phyloP scores from a whole-genome alignment of 345 rosid species.

The Laguncularia racemosa region DNA sequence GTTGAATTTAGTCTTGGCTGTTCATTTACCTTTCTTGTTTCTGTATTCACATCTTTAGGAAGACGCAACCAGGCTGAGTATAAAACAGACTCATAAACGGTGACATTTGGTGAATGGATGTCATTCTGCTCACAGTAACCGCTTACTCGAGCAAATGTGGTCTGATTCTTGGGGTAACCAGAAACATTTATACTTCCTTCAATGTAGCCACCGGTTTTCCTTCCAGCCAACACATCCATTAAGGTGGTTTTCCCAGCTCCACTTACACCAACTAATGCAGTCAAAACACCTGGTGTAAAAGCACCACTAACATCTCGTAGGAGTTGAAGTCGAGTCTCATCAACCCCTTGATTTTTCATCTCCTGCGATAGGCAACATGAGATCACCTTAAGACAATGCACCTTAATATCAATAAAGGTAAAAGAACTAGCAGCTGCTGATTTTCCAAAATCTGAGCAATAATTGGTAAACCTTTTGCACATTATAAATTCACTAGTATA shows the following conservation, averaged over 20 bases:
- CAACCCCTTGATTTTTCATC: conserved; percentile 44
- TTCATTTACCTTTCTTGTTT: conserved; percentile 12
- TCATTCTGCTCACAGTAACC: conserved; percentile 25
- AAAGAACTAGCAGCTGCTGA: too few relatives aligned
- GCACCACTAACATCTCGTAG: conserved; percentile 32
- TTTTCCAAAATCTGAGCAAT: too few relatives aligned
- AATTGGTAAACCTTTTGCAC: too few relatives aligned
- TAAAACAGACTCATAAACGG: conserved; percentile 19
- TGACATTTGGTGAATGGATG: conserved; percentile 19
- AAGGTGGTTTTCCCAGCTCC: conserved; percentile 49
- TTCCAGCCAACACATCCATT: conserved; percentile 47
- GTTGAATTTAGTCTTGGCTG: neutral
- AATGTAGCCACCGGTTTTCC: conserved; percentile 39
- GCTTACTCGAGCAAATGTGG: conserved; percentile 19
- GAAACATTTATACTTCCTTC: conserved; percentile 35
- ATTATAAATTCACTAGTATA: too few relatives aligned
- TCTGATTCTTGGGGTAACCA: conserved; percentile 40
- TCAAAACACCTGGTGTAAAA: conserved; percentile 37
- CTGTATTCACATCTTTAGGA: conserved; percentile 7
- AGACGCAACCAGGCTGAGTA: conserved; percentile 28
- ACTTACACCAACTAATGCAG: conserved; percentile 42
- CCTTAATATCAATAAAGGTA: too few relatives aligned
- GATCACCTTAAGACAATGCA: neutral
- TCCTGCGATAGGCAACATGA: conserved; percentile 17
- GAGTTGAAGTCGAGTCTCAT: conserved; percentile 29